Evolutionary conservation across 1,139 yeast species (phyloP).

Genomic region (Candida freyschussii): DNA sequence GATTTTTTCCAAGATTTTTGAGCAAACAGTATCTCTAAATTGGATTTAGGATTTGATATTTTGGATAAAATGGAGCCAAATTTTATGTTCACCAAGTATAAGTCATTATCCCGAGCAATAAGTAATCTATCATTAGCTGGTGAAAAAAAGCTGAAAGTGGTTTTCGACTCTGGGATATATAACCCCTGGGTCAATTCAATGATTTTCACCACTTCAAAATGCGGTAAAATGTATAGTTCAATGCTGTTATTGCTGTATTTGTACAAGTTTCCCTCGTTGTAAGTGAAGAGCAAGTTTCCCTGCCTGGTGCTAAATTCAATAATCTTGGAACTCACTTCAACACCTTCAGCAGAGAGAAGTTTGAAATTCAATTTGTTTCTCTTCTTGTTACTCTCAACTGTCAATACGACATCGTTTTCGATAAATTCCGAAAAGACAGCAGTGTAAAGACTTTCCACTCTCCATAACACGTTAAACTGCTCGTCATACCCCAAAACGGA

Average conservation of each 20-base stretch:
- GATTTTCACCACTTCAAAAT: conserved; percentile 26
- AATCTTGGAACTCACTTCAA: conserved; percentile 25
- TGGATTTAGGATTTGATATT: conserved; percentile 24
- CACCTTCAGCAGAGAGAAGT: conserved; percentile 31
- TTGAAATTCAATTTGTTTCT: conserved; percentile 40
- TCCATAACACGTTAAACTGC: conserved; percentile 15
- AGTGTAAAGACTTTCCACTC: conserved; percentile 11
- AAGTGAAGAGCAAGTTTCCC: conserved; percentile 13
- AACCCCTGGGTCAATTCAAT: conserved; percentile 24
- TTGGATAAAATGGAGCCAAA: conserved; percentile 37
- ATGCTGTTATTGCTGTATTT: conserved; percentile 16
- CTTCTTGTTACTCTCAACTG: conserved; percentile 17
- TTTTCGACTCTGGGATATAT: background rate
- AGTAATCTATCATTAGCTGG: conserved; percentile 34
- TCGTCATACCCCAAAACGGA: conserved; percentile 8
- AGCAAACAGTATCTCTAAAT: conserved; percentile 13
- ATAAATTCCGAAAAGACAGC: conserved; percentile 16
- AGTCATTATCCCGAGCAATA: conserved; percentile 31
- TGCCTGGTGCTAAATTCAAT: conserved; percentile 13
- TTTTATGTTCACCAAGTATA: conserved; percentile 37
- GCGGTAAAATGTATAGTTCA: conserved; percentile 26
- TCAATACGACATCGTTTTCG: conserved; percentile 17
- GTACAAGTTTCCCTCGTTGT: conserved; percentile 19
- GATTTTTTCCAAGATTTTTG: conserved; percentile 6
- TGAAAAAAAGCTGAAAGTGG: conserved; percentile 20